These are phyloP conservation scores for Debaryomycetaceae sp. DNA, from an alignment of 1,139 yeast species.

Conservation along the genomic window DNA sequence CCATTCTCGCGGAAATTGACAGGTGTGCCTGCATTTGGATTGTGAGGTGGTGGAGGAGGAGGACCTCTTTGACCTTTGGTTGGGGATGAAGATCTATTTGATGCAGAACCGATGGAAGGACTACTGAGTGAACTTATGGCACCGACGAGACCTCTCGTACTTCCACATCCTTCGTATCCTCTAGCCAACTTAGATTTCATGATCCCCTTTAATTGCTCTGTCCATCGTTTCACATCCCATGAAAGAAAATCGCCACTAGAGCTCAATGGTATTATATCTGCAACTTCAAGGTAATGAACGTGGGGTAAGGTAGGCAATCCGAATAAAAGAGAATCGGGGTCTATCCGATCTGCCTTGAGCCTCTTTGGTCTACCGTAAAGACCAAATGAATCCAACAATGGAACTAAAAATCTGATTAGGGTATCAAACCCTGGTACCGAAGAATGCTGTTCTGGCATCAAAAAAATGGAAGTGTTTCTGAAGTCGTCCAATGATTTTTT, in stretches of 20 bases:
- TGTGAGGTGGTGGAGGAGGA: constrained; percentile 6
- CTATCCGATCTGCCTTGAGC: constrained; percentile 83
- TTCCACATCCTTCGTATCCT: constrained; percentile 87
- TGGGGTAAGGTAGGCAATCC: constrained; percentile 90
- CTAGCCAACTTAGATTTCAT: constrained; percentile 59
- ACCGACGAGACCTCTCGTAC: constrained; percentile 57
- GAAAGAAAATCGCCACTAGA: constrained; percentile 20
- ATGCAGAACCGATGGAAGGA: constrained; percentile 11
- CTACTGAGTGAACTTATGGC: constrained; percentile 49
- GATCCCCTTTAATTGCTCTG: constrained; percentile 55
- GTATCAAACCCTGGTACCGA: constrained; percentile 96
- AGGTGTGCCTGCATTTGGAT: not conserved
- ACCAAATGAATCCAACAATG: constrained; percentile 80
- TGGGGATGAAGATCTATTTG: constrained; percentile 5
- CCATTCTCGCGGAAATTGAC: no score
- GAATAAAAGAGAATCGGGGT: constrained; percentile 73
- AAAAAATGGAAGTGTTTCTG: constrained; percentile 76
- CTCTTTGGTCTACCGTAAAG: constrained; percentile 90
- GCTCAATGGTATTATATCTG: constrained; percentile 24
- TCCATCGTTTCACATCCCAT: constrained; percentile 78
- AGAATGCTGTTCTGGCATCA: constrained; percentile 94
- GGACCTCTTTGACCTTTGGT: constrained; percentile 1
- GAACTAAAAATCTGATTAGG: constrained; percentile 79
- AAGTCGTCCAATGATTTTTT: constrained; percentile 50
- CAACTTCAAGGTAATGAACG: constrained; percentile 65